phyloP scores from a whole-genome alignment of 495 filamentous ascomycete species.

The Parathielavia appendiculata region DNA sequence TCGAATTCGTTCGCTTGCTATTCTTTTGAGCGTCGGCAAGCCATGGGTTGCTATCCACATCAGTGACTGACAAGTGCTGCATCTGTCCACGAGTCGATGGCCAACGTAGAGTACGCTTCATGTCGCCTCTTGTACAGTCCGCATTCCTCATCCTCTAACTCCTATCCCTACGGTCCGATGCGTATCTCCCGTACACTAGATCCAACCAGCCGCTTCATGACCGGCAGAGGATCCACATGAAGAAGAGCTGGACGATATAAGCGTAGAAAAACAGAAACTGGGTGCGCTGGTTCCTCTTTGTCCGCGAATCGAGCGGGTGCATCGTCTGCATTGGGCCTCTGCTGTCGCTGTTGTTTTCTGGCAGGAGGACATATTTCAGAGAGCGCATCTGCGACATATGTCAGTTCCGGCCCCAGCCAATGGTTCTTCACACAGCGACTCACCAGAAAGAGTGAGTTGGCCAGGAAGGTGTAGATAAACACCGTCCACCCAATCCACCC shows the following conservation, averaged over 20 bases:
- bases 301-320: conserved; percentile 58
- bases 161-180: neutral
- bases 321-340: conserved; percentile 67
- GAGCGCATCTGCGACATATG: conserved; percentile 67
- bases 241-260: conserved; percentile 85
- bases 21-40: neutral
- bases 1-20: neutral
- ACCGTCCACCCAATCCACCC: conserved; percentile 84
- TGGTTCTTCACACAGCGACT: conserved; percentile 22
- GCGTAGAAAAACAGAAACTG: conserved; percentile 96
- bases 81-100: neutral
- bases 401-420: conserved; percentile 19
- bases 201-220: conserved; percentile 16
- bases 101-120: neutral
- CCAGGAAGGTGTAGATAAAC: conserved; percentile 84
- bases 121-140: neutral
- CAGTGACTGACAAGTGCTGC: neutral
- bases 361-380: conserved; percentile 90
- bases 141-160: neutral
- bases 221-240: conserved; percentile 84
- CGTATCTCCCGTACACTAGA: neutral
- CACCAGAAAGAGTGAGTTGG: conserved; percentile 95
- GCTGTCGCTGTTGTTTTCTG: conserved; percentile 65
- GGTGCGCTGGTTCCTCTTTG: conserved; percentile 81
- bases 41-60: neutral